A percentile compares a stretch with the other conserved stretches of the same genome.
Evolutionary conservation across 495 filamentous ascomycete species (phyloP).

Genomic region (Xylaria sp.): DNA sequence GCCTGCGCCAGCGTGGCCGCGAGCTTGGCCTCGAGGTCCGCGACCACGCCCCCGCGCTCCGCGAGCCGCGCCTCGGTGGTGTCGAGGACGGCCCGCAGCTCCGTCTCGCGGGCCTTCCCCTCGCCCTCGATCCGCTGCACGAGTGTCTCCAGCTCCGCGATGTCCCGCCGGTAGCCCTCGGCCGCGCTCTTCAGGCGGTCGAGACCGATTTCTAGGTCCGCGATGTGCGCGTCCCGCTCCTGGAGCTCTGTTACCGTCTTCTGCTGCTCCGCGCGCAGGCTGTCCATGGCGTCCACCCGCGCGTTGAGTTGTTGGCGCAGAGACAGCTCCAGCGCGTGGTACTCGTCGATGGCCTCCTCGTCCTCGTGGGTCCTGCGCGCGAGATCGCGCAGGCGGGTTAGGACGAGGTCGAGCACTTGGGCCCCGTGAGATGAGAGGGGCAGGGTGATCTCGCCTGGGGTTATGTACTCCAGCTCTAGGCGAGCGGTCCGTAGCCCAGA

Average conservation of each 20-base stretch:
- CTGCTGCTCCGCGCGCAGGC: constrained; percentile 52
- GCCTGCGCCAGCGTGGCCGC: constrained; percentile 36
- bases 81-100: constrained; percentile 39
- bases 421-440: constrained; percentile 54
- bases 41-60: constrained; percentile 46
- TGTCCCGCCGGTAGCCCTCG: constrained; percentile 68
- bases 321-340: constrained; percentile 54
- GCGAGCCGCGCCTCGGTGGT: constrained; percentile 49
- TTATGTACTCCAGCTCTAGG: constrained; percentile 69
- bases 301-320: constrained; percentile 57
- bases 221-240: constrained; percentile 54
- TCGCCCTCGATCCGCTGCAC: constrained; percentile 22
- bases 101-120: constrained; percentile 24
- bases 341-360: constrained; percentile 64
- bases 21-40: constrained; percentile 43
- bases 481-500: constrained; percentile 68
- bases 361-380: constrained; percentile 55
- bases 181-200: constrained; percentile 68
- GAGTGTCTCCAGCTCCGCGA: constrained; percentile 62
- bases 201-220: constrained; percentile 64
- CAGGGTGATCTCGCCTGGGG: constrained; percentile 65
- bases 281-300: constrained; percentile 50
- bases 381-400: constrained; percentile 51
- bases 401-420: constrained; percentile 54
- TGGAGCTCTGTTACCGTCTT: constrained; percentile 45